Evolutionary conservation across 1,139 yeast species (phyloP).

Genomic region (Saccharomyces hybrid): DNA sequence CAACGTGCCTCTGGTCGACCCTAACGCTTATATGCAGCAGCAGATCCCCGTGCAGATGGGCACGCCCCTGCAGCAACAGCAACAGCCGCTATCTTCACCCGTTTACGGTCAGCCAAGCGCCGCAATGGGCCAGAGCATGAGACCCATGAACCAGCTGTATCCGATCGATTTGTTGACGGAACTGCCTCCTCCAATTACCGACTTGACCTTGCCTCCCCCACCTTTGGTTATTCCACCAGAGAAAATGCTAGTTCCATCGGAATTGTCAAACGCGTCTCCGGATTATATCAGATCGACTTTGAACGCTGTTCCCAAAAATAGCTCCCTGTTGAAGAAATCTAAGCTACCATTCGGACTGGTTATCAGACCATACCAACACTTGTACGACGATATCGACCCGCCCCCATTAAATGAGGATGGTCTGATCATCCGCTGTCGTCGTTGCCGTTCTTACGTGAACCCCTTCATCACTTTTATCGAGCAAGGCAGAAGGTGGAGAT

Average conservation of each 20-base stretch:
- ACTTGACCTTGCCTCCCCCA: conserved; percentile 85
- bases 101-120: conserved; percentile 3
- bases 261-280: conserved; percentile 60
- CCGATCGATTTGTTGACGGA: conserved; percentile 79
- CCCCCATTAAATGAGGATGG: conserved; percentile 75
- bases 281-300: conserved; percentile 82
- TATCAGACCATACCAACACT: conserved; percentile 77
- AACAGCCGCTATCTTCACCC: not conserved
- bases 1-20: conserved; percentile 26
- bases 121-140: conserved; percentile 4
- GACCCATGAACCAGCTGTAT: conserved; percentile 78
- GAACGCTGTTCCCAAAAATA: conserved; percentile 75
- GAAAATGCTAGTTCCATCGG: conserved; percentile 48
- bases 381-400: conserved; percentile 63
- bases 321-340: conserved; percentile 70
- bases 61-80: conserved; percentile 7
- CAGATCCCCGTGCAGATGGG: conserved; percentile 9
- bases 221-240: conserved; percentile 67
- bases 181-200: conserved; percentile 80
- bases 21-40: conserved; percentile 12
- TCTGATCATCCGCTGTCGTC: conserved; percentile 83
- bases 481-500: conserved; percentile 85
- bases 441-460: conserved; percentile 93
- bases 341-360: conserved; percentile 88
- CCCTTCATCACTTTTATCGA: conserved; percentile 79